Conservation (phyloP, 2,329 filamentous ascomycete genomes). For the Aspergillus sp. region DNA sequence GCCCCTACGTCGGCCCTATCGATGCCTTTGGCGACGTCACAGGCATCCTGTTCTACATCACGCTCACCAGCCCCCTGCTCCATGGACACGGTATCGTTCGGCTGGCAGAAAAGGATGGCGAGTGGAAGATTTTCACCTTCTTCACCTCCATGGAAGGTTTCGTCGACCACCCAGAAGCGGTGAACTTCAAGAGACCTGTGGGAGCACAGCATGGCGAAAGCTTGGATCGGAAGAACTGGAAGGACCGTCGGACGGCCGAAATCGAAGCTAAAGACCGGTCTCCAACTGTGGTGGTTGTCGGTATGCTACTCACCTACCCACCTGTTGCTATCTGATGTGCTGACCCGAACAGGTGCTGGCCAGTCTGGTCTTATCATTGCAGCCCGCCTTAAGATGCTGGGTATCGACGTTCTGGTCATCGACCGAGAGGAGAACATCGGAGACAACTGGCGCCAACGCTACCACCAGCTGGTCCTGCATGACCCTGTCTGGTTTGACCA, state of each 20-base stretch:
- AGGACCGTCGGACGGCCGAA: constrained; percentile 54
- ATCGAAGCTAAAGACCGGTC: constrained; percentile 54
- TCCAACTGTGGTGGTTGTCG: constrained; percentile 63
- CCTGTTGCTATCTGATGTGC: neutral
- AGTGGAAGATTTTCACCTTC: constrained; percentile 66
- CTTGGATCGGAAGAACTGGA: constrained; percentile 61
- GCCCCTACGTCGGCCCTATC: constrained; percentile 50
- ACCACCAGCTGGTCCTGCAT: constrained; percentile 67
- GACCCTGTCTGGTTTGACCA: constrained; percentile 62
- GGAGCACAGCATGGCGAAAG: constrained; percentile 61
- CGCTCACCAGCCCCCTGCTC: constrained; percentile 57
- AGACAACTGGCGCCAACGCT: constrained; percentile 66
- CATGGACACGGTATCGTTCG: constrained; percentile 59
- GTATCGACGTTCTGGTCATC: constrained; percentile 59
- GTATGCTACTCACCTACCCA: constrained; percentile 38
- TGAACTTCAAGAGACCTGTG: constrained; percentile 51
- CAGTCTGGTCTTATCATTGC: constrained; percentile 62
- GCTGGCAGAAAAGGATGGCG: constrained; percentile 45
- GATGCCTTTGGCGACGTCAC: constrained; percentile 53
- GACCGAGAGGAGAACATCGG: constrained; percentile 61
- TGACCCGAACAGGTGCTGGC: constrained; percentile 53
- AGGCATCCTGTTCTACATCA: constrained; percentile 61
- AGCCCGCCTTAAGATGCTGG: constrained; percentile 62
- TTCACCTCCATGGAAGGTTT: constrained; percentile 62
- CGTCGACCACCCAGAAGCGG: constrained; percentile 55